A percentile compares a stretch with the other conserved stretches of the same genome.
Evolutionary conservation across 108 stramenopile genomes (phyloP).

Genomic region (Nannochloropsis gaditana): DNA sequence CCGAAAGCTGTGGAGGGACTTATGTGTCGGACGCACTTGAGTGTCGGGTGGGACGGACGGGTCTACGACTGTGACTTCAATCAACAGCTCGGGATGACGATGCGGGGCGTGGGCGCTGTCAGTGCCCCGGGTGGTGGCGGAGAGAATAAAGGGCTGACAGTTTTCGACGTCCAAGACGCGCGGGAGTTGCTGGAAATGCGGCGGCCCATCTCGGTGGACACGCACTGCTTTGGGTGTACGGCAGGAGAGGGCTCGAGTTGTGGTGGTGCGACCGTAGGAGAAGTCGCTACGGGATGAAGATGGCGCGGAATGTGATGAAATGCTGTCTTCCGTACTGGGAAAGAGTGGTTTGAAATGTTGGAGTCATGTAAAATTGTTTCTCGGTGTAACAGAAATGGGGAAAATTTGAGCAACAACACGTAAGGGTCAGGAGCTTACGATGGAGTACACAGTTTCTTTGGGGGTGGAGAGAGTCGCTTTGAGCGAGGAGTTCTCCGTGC

Average conservation of each 20-base stretch:
- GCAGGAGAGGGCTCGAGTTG: conserved; percentile 64
- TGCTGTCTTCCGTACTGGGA: no score
- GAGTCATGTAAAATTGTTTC: no score
- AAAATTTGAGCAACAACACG: no score
- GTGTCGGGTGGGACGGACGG: conserved; percentile 51
- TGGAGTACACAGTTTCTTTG: no score
- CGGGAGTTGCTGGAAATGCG: conserved; percentile 62
- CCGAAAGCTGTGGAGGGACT: conserved; percentile 64
- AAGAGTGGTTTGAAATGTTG: no score
- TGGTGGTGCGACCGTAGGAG: conserved; percentile 34
- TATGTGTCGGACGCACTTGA: conserved; percentile 66
- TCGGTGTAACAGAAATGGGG: no score
- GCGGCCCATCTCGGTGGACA: conserved; percentile 68
- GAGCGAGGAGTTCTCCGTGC: no score
- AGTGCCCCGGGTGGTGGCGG: conserved; percentile 18
- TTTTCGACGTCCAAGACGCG: conserved; percentile 79
- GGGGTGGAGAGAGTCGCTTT: no score
- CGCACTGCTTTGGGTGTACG: conserved; percentile 97
- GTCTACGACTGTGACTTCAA: conserved; percentile 95
- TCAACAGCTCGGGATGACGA: conserved; percentile 81
- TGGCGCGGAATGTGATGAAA: no score
- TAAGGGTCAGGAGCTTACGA: no score
- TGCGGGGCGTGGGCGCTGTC: conserved; percentile 58
- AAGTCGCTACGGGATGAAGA: background rate
- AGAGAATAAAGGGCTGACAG: conserved; percentile 47